Percentiles rank a stretch among this genome's conserved stretches.
These are phyloP conservation scores for Russula emetica DNA, from an alignment of 768 basidiomycete genomes.

Conservation along the genomic window DNA sequence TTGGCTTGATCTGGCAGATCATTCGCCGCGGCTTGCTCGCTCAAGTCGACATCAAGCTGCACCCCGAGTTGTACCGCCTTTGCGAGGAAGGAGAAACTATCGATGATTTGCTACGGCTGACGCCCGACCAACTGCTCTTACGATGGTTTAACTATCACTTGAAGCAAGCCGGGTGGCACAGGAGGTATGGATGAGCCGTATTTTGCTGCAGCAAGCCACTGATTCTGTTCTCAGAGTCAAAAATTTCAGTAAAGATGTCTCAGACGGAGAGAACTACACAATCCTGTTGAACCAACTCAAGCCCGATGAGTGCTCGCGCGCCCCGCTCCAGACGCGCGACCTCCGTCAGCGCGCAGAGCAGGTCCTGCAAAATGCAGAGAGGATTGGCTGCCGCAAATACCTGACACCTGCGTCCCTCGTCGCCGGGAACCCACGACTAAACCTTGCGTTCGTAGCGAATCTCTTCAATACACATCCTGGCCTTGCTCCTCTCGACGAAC, in stretches of 20 bases:
- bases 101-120: conserved; percentile 88
- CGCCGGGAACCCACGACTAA: conserved; percentile 92
- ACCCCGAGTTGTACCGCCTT: conserved; percentile 93
- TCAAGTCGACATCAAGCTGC: conserved; percentile 96
- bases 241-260: conserved; percentile 98
- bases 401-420: conserved; percentile 88
- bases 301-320: conserved; percentile 86
- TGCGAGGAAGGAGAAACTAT: conserved; percentile 97
- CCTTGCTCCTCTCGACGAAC: conserved; percentile 88
- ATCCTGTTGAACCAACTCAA: conserved; percentile 93
- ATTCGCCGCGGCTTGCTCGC: conserved; percentile 89
- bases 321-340: conserved; percentile 83
- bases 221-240: conserved; percentile 60
- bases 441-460: conserved; percentile 97
- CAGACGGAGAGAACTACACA: conserved; percentile 96
- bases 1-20: conserved; percentile 98
- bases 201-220: neutral
- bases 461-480: conserved; percentile 98
- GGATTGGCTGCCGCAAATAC: conserved; percentile 94
- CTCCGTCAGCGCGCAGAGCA: conserved; percentile 83
- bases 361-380: conserved; percentile 90
- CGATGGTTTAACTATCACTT: conserved; percentile 99
- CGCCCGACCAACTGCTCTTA: conserved; percentile 95
- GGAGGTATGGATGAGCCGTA: conserved; percentile 49
- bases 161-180: conserved; percentile 88